Evolutionary conservation across 257 asterid species (phyloP), one percentile per base, ranked within the genome.

Genomic region (Salvia hispanica): DNA sequence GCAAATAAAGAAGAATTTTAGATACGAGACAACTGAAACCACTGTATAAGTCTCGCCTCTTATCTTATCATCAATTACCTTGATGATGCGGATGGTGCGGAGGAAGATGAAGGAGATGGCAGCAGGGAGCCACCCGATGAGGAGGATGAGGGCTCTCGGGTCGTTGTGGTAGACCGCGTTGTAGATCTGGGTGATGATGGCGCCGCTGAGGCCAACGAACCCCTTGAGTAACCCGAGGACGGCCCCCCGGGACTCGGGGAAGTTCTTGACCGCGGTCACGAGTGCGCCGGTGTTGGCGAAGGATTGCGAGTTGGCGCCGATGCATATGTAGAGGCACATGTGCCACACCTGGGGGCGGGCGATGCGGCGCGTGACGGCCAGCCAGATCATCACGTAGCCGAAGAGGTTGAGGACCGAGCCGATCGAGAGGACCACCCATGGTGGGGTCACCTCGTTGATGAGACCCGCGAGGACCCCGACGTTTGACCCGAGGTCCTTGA

Each of bases 241-340:
- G 2, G 81, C 81, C 6, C 86, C 89, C 0, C 86, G 81, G 52
- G 86, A 81, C 77, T 84, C 83, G 2, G 97, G 95, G 70, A 90
- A 90, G 84, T 87, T 90, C 72, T 87, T 87, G 14, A 90, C 97
- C 45, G 80, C 80, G 7, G 95, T 87, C 58, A 90, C 94, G 6
- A 90, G 91, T 0, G 97, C 91, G 6, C 95, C 97, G 12, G 97
- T 90, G 72, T 90, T 90, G 52, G 96, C 94, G 60, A 90, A 90
- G 7, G 95, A 74, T 66, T 90, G 96, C 0, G 96, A 90, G 67
- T 90, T 90, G 12, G 86, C 96, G 18, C 95, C 96, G 62, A 90
- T 74, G 72, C 91, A 87, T 9, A 90, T 87, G 78, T 87, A 87
- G 40, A 84, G 56, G 50, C 96, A 90, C 96, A 90, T 90, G 16